A percentile compares a stretch with the other conserved stretches of the same genome.
phyloP scores from a whole-genome alignment of 2,329 filamentous ascomycete genomes.

The Neofusicoccum ribis region DNA sequence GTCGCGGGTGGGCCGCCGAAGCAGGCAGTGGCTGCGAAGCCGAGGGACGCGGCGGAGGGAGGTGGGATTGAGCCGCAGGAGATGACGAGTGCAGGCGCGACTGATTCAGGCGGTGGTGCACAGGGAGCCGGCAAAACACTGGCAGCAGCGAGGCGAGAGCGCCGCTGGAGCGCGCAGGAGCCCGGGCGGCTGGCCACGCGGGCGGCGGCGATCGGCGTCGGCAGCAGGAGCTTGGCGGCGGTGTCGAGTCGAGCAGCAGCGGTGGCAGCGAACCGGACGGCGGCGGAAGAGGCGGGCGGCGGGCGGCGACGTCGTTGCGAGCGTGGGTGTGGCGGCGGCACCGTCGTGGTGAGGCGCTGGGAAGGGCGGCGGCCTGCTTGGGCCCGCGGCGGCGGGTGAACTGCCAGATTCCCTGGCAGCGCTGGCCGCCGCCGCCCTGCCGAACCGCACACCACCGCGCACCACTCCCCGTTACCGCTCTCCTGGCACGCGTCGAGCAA shows the following conservation, averaged over 20 bases:
- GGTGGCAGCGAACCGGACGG: neutral
- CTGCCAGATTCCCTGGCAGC: neutral
- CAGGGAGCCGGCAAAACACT: neutral
- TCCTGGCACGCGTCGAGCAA: neutral
- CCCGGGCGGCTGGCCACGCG: neutral
- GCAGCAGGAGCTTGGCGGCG: neutral
- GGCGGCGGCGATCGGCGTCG: neutral
- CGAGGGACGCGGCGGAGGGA: neutral
- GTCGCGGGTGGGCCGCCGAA: neutral
- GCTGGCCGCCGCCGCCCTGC: neutral
- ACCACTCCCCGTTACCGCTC: neutral
- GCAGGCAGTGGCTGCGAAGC: neutral
- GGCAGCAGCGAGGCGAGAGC: neutral
- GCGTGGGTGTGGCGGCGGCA: neutral
- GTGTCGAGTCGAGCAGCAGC: neutral
- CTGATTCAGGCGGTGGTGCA: neutral
- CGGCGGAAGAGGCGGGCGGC: neutral
- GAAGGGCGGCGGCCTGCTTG: neutral
- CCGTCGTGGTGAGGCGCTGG: neutral
- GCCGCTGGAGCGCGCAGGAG: neutral
- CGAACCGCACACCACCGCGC: neutral
- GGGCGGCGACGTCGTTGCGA: neutral
- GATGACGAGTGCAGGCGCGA: neutral
- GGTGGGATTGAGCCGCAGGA: neutral
- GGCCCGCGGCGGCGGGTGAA: neutral